Evolutionary conservation across 2,329 filamentous ascomycete genomes (phyloP).

Genomic region (Tolypocladium amazonense): DNA sequence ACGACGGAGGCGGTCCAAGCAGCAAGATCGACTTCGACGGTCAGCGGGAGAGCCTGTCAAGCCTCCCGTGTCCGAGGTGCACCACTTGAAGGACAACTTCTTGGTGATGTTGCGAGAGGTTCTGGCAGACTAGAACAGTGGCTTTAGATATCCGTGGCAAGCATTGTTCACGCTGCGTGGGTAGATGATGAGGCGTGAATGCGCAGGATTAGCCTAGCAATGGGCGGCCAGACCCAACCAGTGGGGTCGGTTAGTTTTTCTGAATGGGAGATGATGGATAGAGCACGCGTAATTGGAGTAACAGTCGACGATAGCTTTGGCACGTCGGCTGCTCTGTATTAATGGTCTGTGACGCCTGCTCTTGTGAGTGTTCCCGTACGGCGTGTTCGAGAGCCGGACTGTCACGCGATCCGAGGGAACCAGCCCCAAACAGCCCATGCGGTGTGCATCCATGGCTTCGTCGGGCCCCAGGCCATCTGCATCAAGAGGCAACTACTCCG

Average conservation of each 20-base stretch:
- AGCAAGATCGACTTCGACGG: slow-evolving; percentile 69
- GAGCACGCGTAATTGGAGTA: no score
- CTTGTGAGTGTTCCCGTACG: no score
- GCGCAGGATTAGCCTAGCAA: neutral
- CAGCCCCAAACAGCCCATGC: no score
- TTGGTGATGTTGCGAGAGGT: slow-evolving; percentile 72
- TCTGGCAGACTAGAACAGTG: slow-evolving; percentile 51
- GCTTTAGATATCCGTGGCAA: neutral
- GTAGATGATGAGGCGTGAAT: neutral
- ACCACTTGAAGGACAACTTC: slow-evolving; percentile 72
- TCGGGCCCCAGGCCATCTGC: no score
- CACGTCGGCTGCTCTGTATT: no score
- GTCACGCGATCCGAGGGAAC: no score
- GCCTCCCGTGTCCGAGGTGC: slow-evolving; percentile 66
- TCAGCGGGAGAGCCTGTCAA: slow-evolving; percentile 78
- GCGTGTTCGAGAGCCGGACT: no score
- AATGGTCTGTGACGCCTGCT: neutral
- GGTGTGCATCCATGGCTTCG: no score
- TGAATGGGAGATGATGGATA: no score
- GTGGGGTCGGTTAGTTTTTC: neutral
- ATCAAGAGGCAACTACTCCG: no score
- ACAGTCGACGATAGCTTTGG: neutral
- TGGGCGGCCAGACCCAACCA: no score
- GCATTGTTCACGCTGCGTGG: neutral
- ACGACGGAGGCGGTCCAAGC: slow-evolving; percentile 63